Percentiles rank a stretch among this genome's conserved stretches.
These are phyloP conservation scores for Cryptococcus deneoformans DNA, from an alignment of 1,284 basidiomycete genomes.

Conservation along the genomic window DNA sequence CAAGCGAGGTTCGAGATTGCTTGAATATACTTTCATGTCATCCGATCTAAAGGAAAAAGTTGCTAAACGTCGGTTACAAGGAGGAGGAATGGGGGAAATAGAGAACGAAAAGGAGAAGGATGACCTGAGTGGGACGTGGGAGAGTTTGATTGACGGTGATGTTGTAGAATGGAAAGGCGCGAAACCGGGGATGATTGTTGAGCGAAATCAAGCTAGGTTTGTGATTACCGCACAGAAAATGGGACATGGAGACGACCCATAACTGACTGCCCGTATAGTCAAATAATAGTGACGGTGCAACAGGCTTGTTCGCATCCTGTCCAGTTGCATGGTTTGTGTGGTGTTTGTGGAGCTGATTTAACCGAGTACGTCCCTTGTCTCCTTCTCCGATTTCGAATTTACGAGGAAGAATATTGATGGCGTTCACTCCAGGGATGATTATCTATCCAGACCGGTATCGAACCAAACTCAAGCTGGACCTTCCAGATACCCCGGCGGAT, in stretches of 20 bases:
- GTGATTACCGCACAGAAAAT: too few species aligned
- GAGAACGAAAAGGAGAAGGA: slow-evolving; percentile 20
- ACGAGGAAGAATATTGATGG: background rate
- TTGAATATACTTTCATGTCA: slow-evolving; percentile 69
- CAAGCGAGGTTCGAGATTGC: slow-evolving; percentile 65
- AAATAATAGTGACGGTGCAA: slow-evolving; percentile 61
- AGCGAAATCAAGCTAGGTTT: slow-evolving; percentile 3
- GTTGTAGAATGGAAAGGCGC: slow-evolving; percentile 43
- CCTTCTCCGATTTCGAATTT: background rate
- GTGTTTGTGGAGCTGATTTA: slow-evolving; percentile 89
- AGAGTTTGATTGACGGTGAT: slow-evolving; percentile 71
- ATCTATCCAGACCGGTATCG: slow-evolving; percentile 76
- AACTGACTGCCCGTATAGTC: slow-evolving; percentile 7
- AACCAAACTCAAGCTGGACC: slow-evolving; percentile 63
- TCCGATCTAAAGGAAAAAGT: slow-evolving; percentile 7
- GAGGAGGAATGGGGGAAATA: slow-evolving; percentile 3
- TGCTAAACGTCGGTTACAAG: background rate
- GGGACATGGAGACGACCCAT: background rate
- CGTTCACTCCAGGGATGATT: slow-evolving; percentile 63
- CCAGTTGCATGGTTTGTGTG: slow-evolving; percentile 88
- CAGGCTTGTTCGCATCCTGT: slow-evolving; percentile 93
- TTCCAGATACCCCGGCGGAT: slow-evolving; percentile 31
- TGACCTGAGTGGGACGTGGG: slow-evolving; percentile 66
- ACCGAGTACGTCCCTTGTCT: slow-evolving; percentile 63
- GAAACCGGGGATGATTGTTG: slow-evolving; percentile 28